Conservation (phyloP, 192 early-diverging fungal genomes). For the Backusella australiensis region DNA sequence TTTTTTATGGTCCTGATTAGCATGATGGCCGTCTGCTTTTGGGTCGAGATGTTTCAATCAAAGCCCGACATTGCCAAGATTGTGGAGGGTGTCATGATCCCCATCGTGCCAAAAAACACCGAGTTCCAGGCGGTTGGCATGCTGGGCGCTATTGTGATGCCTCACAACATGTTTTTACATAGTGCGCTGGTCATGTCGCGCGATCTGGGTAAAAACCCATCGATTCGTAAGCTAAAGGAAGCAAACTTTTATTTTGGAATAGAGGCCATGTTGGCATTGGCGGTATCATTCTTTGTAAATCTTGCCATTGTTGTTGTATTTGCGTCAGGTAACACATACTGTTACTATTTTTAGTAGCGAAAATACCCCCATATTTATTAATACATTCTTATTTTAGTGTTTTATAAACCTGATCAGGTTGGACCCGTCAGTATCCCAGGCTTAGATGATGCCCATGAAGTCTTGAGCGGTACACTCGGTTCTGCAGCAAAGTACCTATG, state of each 20-base stretch:
- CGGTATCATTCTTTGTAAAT: constrained; percentile 65
- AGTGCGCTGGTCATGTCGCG: constrained; percentile 66
- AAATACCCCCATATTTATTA: background rate
- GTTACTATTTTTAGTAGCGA: background rate
- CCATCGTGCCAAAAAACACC: constrained; percentile 51
- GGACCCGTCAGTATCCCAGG: constrained; percentile 44
- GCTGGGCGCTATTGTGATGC: constrained; percentile 78
- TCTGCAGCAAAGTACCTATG: constrained; percentile 65
- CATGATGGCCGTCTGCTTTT: constrained; percentile 75
- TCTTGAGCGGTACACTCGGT: constrained; percentile 60
- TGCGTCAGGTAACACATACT: constrained; percentile 36
- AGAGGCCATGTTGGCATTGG: constrained; percentile 58
- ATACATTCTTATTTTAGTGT: constrained; percentile 14
- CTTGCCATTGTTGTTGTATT: constrained; percentile 70
- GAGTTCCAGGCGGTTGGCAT: constrained; percentile 66
- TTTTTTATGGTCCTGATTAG: constrained; percentile 73
- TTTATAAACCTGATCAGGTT: constrained; percentile 26
- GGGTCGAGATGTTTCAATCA: constrained; percentile 58
- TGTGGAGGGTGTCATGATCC: constrained; percentile 50
- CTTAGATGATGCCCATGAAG: constrained; percentile 56
- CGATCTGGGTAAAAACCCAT: constrained; percentile 25
- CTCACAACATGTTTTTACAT: constrained; percentile 89
- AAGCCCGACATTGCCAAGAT: constrained; percentile 50
- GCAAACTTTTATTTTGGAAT: constrained; percentile 68
- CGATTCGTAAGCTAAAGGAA: constrained; percentile 50